Conservation (phyloP, 208 protist species). For the Pavlovales sp. region DNA sequence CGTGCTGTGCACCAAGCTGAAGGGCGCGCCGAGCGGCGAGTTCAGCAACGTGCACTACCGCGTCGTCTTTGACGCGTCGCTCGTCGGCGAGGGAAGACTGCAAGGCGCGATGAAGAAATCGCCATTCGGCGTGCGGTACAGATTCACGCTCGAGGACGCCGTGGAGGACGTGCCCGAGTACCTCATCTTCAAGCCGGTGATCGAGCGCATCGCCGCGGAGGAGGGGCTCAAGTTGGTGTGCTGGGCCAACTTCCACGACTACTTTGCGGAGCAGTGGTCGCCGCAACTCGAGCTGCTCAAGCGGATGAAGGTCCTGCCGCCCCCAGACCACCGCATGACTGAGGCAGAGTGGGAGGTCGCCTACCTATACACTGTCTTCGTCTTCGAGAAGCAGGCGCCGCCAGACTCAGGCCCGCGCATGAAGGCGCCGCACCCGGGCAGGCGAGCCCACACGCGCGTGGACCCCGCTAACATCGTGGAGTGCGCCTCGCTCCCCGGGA, state of each 20-base stretch:
- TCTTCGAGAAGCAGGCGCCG: neutral
- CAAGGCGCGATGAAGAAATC: neutral
- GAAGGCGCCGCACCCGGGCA: no score
- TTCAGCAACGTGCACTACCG: slow-evolving; percentile 42
- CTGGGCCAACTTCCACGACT: slow-evolving; percentile 11
- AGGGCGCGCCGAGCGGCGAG: neutral
- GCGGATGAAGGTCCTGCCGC: slow-evolving; percentile 12
- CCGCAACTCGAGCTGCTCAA: neutral
- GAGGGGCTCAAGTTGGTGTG: neutral
- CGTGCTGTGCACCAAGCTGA: slow-evolving; percentile 2
- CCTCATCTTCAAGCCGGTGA: neutral
- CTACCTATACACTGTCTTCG: neutral
- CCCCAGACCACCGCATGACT: neutral
- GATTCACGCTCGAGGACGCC: slow-evolving; percentile 41
- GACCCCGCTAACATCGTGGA: no score
- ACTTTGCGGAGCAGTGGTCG: neutral
- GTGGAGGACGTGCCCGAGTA: slow-evolving; percentile 49
- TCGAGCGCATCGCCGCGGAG: neutral
- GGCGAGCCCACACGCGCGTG: no score
- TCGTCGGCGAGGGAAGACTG: neutral
- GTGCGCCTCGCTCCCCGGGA: no score
- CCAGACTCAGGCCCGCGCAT: neutral
- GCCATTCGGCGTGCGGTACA: neutral
- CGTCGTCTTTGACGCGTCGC: slow-evolving; percentile 3
- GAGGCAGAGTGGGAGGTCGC: slow-evolving; percentile 33